Evolutionary conservation across 129 eudicot species (phyloP).

Genomic region (Tagetes erecta): DNA sequence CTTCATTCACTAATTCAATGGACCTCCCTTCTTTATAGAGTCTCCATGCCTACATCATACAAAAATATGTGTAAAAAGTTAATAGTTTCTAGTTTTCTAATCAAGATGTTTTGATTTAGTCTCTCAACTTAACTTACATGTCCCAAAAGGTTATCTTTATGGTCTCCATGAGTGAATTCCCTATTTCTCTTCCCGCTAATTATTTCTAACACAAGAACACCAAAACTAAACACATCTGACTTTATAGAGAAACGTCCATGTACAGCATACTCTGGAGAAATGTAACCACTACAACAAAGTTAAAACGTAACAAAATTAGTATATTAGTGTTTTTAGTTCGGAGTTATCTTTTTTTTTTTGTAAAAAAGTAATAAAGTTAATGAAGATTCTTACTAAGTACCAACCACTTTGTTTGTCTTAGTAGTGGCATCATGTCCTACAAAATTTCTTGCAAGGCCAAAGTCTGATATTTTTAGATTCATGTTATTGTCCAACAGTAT

Average conservation of each 20-base stretch:
- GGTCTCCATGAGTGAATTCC: background rate
- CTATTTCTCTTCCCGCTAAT: background rate
- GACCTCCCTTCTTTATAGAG: constrained; percentile 17
- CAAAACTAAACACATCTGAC: background rate
- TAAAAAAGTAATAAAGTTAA: background rate
- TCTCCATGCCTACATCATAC: constrained; percentile 28
- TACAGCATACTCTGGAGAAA: background rate
- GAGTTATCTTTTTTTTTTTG: background rate
- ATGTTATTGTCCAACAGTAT: constrained; percentile 37
- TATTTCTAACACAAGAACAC: background rate
- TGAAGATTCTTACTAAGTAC: background rate
- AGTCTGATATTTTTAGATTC: constrained; percentile 57
- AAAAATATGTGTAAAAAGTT: too few species aligned
- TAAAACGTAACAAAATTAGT: background rate
- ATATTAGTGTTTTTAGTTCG: background rate
- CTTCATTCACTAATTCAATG: constrained; percentile 13
- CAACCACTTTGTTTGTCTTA: background rate
- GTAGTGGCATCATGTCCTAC: constrained; percentile 11
- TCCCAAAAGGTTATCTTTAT: background rate
- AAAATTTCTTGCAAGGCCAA: constrained; percentile 43
- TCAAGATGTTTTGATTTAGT: background rate
- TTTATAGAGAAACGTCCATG: background rate
- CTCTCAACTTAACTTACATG: background rate
- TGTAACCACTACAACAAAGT: background rate
- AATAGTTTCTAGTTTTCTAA: too few species aligned